Base-by-base conservation (phyloP, 352 stramenopile species). In the Aphanomyces stellatus region DNA sequence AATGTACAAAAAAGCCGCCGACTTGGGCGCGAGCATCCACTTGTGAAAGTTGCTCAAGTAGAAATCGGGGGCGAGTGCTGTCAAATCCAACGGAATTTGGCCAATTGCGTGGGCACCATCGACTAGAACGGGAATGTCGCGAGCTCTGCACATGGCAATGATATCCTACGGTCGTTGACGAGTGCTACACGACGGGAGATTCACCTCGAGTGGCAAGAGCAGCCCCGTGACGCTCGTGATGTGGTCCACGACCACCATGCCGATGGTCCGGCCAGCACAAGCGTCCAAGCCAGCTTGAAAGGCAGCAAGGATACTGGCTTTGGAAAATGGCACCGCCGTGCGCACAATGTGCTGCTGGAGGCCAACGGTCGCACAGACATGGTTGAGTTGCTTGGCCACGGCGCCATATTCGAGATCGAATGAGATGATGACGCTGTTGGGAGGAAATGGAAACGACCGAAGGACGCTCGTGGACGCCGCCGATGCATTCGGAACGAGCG, bases 41-140 rank as follows among this genome's bases (percentile, higher is more conserved):
- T 69, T 69, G 53, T 69, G 51, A 28, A 51, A 48, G 33, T 69
- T 69, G 25, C 24, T 37, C 5, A 69, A 17, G 35, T 69, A 69
- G 62, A 62, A 69, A 19, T 69, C 62, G 8, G 62, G 37, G 19
- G 46, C 24, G 15, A 63, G n/a, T 10, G 22, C 2, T 10, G 15
- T 19, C 2, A 69, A 22, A 24, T 69, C 33, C 1, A 69, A 28
- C 5, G 48, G 62, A 11, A 69, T 24, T 43, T 69, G 62, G 8
- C 62, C 62, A 31, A 62, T 40, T 13, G 43, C 62, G 34, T 69
- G 62, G 30, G 62, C 62, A 22, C 62, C 62, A 24, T 69, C 62
- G 22, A 69, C 53, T 8, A 69, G 30, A 10, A 62, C 43, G 6
- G 33, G 33, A 34, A 69, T 53, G 43, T 51, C n/a, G 11, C 43